A percentile compares a stretch with the other conserved stretches of the same genome.
These are phyloP conservation scores for Musa balbisiana DNA, from an alignment of 202 grass and related monocot species.

Conservation along the genomic window DNA sequence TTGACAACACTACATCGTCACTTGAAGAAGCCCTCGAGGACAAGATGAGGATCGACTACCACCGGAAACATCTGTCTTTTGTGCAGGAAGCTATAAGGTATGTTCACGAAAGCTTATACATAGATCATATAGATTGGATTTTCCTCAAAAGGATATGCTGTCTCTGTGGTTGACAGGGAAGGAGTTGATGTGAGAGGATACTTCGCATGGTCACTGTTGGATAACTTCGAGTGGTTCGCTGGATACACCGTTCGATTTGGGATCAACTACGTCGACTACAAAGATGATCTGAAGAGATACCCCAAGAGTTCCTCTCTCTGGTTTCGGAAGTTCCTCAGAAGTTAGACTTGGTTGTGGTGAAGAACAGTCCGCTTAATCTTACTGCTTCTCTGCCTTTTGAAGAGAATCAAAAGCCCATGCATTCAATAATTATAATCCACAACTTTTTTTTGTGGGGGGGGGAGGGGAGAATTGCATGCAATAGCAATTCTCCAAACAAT, in stretches of 20 bases:
- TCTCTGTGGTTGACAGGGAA: slow-evolving; percentile 21
- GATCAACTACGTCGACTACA: slow-evolving; percentile 51
- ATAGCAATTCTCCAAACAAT: too few species aligned
- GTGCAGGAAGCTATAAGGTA: slow-evolving; percentile 13
- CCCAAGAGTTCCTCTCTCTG: slow-evolving; percentile 45
- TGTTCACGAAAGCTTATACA: neutral
- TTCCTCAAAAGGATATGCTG: neutral
- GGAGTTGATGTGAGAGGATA: slow-evolving; percentile 66
- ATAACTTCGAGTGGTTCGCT: slow-evolving; percentile 53
- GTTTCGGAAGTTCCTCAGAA: slow-evolving; percentile 47
- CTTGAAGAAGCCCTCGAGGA: slow-evolving; percentile 4
- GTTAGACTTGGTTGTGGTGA: neutral
- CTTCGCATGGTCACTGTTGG: slow-evolving; percentile 69
- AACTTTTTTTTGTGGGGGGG: too few species aligned
- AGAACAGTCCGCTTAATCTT: too few species aligned
- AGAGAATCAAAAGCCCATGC: too few species aligned
- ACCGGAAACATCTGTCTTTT: neutral
- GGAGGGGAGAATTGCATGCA: too few species aligned
- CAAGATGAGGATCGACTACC: neutral
- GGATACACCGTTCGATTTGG: slow-evolving; percentile 57
- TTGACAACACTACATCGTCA: neutral
- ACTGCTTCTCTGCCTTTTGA: too few species aligned
- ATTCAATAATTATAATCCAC: too few species aligned
- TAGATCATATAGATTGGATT: neutral
- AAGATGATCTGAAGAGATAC: slow-evolving; percentile 35